These are phyloP conservation scores for Boletus rubescentipes DNA, from an alignment of 768 basidiomycete genomes.

Conservation along the genomic window DNA sequence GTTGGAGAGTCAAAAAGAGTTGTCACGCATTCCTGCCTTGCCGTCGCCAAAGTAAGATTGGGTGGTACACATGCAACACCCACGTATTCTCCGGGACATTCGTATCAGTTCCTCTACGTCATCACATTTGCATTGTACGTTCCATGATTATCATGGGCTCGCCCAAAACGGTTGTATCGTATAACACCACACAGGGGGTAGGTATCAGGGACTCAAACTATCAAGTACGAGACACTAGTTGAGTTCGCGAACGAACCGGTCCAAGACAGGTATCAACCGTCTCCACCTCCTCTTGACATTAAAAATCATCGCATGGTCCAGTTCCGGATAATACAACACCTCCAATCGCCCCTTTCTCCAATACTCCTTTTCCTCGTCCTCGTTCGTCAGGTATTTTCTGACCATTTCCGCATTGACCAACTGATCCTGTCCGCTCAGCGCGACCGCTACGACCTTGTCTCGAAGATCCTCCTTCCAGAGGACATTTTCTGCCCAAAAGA, in stretches of 20 bases:
- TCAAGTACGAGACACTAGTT: not conserved
- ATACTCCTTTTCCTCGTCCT: constrained; percentile 12
- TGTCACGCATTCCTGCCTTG: too few species aligned
- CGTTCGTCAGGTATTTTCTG: constrained; percentile 40
- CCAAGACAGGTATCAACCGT: constrained; percentile 33
- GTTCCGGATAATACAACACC: constrained; percentile 37
- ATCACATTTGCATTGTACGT: too few species aligned
- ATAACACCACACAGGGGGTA: not conserved
- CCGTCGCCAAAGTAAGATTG: too few species aligned
- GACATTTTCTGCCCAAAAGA: constrained; percentile 66
- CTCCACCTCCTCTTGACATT: constrained; percentile 27
- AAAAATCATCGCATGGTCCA: constrained; percentile 46
- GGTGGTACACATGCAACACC: not conserved
- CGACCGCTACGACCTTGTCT: constrained; percentile 33
- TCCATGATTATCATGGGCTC: not conserved
- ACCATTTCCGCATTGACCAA: constrained; percentile 42
- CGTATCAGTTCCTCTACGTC: not conserved
- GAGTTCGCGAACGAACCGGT: constrained; percentile 26
- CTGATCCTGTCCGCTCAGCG: constrained; percentile 41
- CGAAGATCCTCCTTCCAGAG: constrained; percentile 58
- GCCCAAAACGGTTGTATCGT: not conserved
- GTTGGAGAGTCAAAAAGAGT: too few species aligned
- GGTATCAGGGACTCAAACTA: not conserved
- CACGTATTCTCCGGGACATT: too few species aligned
- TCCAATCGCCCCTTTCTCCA: constrained; percentile 36